Conservation (phyloP, 108 stramenopile genomes). For the Fistulifera pelliculosa region DNA sequence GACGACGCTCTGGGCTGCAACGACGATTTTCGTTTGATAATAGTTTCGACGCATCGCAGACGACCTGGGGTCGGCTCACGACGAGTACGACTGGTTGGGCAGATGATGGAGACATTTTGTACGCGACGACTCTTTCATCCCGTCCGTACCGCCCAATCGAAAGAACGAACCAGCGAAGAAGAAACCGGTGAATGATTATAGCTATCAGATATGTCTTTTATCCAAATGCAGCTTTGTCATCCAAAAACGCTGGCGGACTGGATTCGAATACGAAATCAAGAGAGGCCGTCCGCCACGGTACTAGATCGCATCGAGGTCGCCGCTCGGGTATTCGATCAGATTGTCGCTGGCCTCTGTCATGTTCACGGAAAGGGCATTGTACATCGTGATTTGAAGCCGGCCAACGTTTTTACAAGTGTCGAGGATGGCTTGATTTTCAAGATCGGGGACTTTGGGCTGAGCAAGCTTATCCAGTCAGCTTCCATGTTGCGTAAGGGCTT, state of each 20-base stretch:
- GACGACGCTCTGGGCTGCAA: neutral
- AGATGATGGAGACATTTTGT: neutral
- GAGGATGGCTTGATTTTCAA: slow-evolving; percentile 60
- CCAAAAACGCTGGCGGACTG: slow-evolving; percentile 78
- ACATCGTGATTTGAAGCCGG: slow-evolving; percentile 86
- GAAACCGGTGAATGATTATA: slow-evolving; percentile 24
- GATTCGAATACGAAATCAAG: slow-evolving; percentile 65
- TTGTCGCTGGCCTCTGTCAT: slow-evolving; percentile 63
- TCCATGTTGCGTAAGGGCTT: slow-evolving; percentile 1
- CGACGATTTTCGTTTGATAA: slow-evolving; percentile 12
- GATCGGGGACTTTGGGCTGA: slow-evolving; percentile 92
- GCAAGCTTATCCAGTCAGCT: slow-evolving; percentile 10
- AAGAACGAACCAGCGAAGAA: slow-evolving; percentile 1
- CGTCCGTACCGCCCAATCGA: neutral
- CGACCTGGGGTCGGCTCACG: neutral
- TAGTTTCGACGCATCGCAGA: neutral
- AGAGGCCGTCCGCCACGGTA: slow-evolving; percentile 17
- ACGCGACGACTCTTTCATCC: slow-evolving; percentile 11
- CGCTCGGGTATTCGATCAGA: slow-evolving; percentile 55
- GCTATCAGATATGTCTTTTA: slow-evolving; percentile 83
- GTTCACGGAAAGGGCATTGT: slow-evolving; percentile 73
- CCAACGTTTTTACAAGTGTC: slow-evolving; percentile 58
- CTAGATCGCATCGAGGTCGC: slow-evolving; percentile 38
- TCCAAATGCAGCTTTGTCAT: slow-evolving; percentile 91
- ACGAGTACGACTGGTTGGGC: slow-evolving; percentile 6